A percentile compares a stretch with the other conserved stretches of the same genome.
Evolutionary conservation across 2,329 filamentous ascomycete genomes (phyloP).

Genomic region (Colletotrichum tropicale): DNA sequence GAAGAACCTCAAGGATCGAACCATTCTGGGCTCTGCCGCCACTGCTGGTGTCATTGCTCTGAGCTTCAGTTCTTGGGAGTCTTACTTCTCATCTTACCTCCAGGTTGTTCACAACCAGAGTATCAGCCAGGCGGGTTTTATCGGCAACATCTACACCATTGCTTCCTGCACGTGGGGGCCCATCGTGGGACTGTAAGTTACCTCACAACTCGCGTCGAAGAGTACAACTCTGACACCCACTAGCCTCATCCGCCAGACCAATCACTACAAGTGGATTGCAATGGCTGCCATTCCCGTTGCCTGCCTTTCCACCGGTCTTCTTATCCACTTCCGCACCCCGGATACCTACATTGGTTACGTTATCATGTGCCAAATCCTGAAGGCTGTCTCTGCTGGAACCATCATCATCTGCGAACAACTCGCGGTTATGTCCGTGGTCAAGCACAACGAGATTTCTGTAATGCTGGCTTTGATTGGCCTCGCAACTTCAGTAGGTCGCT

Average conservation of each 20-base stretch:
- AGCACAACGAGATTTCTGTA: slow-evolving; percentile 34
- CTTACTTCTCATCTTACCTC: slow-evolving; percentile 46
- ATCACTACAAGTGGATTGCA: slow-evolving; percentile 35
- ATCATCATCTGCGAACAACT: slow-evolving; percentile 50
- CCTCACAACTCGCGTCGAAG: no score
- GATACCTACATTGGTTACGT: slow-evolving; percentile 34
- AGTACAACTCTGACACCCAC: slow-evolving; percentile 44
- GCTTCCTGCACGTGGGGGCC: slow-evolving; percentile 42
- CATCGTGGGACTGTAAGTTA: slow-evolving; percentile 38
- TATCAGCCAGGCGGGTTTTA: slow-evolving; percentile 31
- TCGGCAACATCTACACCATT: slow-evolving; percentile 36
- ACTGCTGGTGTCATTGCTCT: slow-evolving; percentile 46
- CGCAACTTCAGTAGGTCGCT: slow-evolving; percentile 33
- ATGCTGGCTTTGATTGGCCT: slow-evolving; percentile 35
- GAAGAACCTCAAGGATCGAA: slow-evolving; percentile 36
- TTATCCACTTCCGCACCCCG: slow-evolving; percentile 41
- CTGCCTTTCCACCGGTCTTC: slow-evolving; percentile 29
- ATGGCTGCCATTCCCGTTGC: slow-evolving; percentile 34
- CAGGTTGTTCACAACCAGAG: slow-evolving; percentile 36
- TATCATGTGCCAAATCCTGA: slow-evolving; percentile 42
- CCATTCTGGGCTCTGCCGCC: slow-evolving; percentile 24
- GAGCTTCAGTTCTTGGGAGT: slow-evolving; percentile 38
- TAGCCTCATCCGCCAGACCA: slow-evolving; percentile 34
- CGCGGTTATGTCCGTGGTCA: slow-evolving; percentile 34
- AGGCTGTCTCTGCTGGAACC: slow-evolving; percentile 40